These are phyloP conservation scores for Elongisporangium undulatum DNA, from an alignment of 352 stramenopile species.

Conservation along the genomic window DNA sequence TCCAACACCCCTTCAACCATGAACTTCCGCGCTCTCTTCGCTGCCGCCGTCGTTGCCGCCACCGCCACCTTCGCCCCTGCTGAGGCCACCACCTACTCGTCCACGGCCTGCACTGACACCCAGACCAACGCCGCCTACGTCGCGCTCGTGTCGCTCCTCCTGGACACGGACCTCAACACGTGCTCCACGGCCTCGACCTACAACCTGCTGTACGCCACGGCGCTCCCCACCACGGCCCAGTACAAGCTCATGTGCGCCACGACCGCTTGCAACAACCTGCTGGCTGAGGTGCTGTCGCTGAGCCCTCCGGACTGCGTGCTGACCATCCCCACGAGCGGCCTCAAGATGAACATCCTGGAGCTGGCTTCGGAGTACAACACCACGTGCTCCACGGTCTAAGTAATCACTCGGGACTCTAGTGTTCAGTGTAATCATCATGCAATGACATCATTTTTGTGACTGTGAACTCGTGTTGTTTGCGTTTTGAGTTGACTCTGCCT, in stretches of 20 bases:
- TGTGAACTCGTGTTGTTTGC: no score
- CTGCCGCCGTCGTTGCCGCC: background rate
- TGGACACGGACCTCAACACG: constrained; percentile 9
- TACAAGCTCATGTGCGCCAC: constrained; percentile 19
- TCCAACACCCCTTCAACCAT: background rate
- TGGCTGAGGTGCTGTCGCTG: constrained; percentile 16
- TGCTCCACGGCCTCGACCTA: constrained; percentile 16
- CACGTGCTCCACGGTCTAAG: background rate
- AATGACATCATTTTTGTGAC: background rate
- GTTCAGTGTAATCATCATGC: background rate
- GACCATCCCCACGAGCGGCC: constrained; percentile 18
- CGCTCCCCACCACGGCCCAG: constrained; percentile 14
- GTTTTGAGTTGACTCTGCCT: no score
- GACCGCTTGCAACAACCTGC: constrained; percentile 17
- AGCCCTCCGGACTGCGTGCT: constrained; percentile 23
- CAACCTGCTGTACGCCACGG: constrained; percentile 17
- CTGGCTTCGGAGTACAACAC: constrained; percentile 1
- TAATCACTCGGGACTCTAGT: no score
- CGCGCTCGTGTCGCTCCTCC: constrained; percentile 13
- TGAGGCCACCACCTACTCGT: background rate
- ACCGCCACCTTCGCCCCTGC: background rate
- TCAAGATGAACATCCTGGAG: constrained; percentile 19
- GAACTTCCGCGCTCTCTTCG: background rate
- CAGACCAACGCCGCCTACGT: constrained; percentile 18
- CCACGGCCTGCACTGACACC: background rate